These are phyloP conservation scores for Kwoniella sp. DNA, from an alignment of 768 basidiomycete species.

Conservation along the genomic window DNA sequence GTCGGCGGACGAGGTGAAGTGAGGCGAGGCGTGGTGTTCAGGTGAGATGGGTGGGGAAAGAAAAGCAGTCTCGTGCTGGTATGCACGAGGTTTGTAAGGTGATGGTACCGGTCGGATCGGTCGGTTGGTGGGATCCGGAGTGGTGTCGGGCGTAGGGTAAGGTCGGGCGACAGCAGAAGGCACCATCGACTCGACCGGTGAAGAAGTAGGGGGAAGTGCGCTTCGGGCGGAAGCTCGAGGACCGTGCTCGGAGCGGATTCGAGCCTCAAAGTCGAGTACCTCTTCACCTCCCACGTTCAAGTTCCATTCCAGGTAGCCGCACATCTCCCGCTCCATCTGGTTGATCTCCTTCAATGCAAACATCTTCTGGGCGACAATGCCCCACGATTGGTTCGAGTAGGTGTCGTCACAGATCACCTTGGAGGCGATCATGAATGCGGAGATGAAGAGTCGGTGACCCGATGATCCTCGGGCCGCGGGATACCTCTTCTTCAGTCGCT, in stretches of 20 bases:
- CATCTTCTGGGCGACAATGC: constrained; percentile 81
- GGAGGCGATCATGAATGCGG: constrained; percentile 85
- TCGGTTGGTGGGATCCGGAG: constrained; percentile 30
- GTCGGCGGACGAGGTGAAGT: constrained; percentile 31
- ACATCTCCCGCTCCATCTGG: constrained; percentile 96
- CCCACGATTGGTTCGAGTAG: constrained; percentile 89
- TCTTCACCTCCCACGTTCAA: constrained; percentile 51
- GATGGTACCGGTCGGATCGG: constrained; percentile 42
- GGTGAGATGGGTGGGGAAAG: constrained; percentile 41
- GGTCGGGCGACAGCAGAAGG: constrained; percentile 4
- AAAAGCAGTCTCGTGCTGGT: constrained; percentile 17
- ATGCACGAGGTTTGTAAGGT: constrained; percentile 28
- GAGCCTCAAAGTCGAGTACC: constrained; percentile 48
- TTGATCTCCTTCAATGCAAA: constrained; percentile 84
- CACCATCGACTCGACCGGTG: constrained; percentile 8
- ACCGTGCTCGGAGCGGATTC: constrained; percentile 49
- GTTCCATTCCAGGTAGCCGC: constrained; percentile 82
- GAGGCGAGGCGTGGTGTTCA: constrained; percentile 22
- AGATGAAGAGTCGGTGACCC: constrained; percentile 83
- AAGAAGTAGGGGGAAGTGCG: constrained; percentile 15
- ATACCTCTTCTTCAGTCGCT: constrained; percentile 83
- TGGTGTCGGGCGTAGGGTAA: constrained; percentile 40
- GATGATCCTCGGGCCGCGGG: constrained; percentile 85
- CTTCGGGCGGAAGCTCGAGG: constrained; percentile 31
- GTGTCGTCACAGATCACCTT: constrained; percentile 94